phyloP scores from a whole-genome alignment of 2,329 filamentous ascomycete species.

The Nothophoma quercina region DNA sequence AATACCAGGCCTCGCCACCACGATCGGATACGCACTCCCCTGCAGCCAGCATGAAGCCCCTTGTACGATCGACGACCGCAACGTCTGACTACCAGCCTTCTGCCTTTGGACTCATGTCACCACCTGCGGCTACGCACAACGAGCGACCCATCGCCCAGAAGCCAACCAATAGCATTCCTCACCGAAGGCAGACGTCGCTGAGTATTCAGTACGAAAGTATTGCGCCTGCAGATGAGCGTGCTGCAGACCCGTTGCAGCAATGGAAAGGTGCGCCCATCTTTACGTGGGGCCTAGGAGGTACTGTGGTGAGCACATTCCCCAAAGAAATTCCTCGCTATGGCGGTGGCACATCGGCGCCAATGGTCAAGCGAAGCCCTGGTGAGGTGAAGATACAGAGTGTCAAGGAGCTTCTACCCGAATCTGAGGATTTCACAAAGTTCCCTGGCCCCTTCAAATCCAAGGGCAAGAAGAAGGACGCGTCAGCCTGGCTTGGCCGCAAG shows the following conservation, averaged over 20 bases:
- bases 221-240: slow-evolving; percentile 62
- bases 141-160: slow-evolving; percentile 27
- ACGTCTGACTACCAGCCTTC: slow-evolving; percentile 61
- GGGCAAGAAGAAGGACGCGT: slow-evolving; percentile 92
- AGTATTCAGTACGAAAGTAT: slow-evolving; percentile 61
- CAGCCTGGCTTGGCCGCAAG: slow-evolving; percentile 79
- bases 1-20: slow-evolving; percentile 55
- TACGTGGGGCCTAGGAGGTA: slow-evolving; percentile 86
- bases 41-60: slow-evolving; percentile 59
- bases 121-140: slow-evolving; percentile 44
- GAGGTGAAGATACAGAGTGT: slow-evolving; percentile 80
- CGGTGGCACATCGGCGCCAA: slow-evolving; percentile 73
- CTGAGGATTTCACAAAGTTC: slow-evolving; percentile 79
- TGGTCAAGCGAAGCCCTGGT: slow-evolving; percentile 82
- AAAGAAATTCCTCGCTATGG: slow-evolving; percentile 87
- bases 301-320: slow-evolving; percentile 84
- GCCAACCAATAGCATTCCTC: slow-evolving; percentile 40
- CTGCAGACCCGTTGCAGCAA: slow-evolving; percentile 78
- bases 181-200: slow-evolving; percentile 53
- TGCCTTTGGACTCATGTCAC: slow-evolving; percentile 56
- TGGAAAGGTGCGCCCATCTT: slow-evolving; percentile 93
- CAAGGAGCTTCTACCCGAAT: slow-evolving; percentile 75
- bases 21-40: slow-evolving; percentile 68
- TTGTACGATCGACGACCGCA: slow-evolving; percentile 49
- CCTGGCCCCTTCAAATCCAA: slow-evolving; percentile 90